These are phyloP conservation scores for Coemansia asiatica DNA, from an alignment of 192 early-diverging fungal genomes.

Conservation along the genomic window DNA sequence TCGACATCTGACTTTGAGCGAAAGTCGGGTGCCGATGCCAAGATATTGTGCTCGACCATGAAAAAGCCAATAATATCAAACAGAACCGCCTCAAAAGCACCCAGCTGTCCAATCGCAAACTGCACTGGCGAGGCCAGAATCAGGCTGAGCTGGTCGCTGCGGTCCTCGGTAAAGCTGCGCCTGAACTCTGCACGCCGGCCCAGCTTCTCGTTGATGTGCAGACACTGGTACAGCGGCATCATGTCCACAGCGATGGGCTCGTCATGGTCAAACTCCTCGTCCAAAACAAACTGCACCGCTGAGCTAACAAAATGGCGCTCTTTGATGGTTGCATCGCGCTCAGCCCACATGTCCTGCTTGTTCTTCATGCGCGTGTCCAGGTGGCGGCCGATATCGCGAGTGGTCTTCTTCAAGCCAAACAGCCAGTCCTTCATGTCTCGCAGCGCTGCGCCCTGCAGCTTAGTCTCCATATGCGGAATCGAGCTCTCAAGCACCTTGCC, in stretches of 20 bases:
- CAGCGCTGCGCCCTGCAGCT: conserved; percentile 80
- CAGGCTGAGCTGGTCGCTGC: conserved; percentile 83
- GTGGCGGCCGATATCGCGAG: conserved; percentile 77
- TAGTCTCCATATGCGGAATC: conserved; percentile 86
- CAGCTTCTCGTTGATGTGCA: conserved; percentile 94
- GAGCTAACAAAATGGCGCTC: conserved; percentile 66
- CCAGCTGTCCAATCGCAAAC: conserved; percentile 63
- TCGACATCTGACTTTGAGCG: conserved; percentile 84
- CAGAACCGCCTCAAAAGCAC: conserved; percentile 65
- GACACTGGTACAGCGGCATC: conserved; percentile 91
- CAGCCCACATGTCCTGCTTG: conserved; percentile 61
- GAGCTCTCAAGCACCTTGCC: conserved; percentile 80
- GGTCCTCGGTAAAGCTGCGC: conserved; percentile 84
- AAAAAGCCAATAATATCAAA: conserved; percentile 96
- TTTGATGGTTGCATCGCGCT: conserved; percentile 38
- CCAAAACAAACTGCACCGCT: conserved; percentile 76
- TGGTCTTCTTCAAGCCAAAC: conserved; percentile 77
- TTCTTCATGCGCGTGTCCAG: conserved; percentile 77
- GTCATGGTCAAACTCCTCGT: conserved; percentile 80
- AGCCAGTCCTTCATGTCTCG: conserved; percentile 92
- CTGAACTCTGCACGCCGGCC: conserved; percentile 86
- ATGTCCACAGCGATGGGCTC: conserved; percentile 84
- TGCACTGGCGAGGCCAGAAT: conserved; percentile 72
- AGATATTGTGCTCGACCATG: conserved; percentile 86
- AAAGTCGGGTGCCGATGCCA: conserved; percentile 87